Evolutionary conservation across 805 yeast genomes (phyloP), one percentile per base, ranked within the genome.

Genomic region (Saccharomycopsis sp.): DNA sequence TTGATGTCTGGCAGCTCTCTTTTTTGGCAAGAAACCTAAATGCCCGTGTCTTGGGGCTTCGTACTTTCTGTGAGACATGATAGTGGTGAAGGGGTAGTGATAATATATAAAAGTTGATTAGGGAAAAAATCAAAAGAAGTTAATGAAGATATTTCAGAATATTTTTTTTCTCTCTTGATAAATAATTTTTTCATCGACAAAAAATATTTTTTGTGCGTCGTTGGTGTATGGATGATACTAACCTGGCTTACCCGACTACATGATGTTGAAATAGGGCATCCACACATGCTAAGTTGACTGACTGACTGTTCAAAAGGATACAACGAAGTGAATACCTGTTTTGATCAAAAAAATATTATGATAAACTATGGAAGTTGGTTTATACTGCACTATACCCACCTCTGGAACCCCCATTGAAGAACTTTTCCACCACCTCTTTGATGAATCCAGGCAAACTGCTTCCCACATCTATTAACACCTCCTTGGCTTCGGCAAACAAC

Each of bases 41-140:
- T 95, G 89, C 73, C 99, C 99, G 88, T 92, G 97, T 79, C 99
- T 87, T 79, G 99, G 99, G 62, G 92, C 94, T 85, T 92, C 97
- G 92, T 67, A 92, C 82, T 92, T 92, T 83, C 99, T 86, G 92
- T 92, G 99, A 70, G 98, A 92, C 99, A 92, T 92, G 9, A 15
- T 19, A n/a, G 32, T 21, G 16, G 18, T 25, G 26, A 31, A 3
- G 12, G 7, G 10, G 8, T 5, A 5, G 25, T 16, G 25, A 32
- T 30, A 4, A 10, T 21, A 7, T 13, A 8, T n/a, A 30, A 16
- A 16, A 27, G 15, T 37, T 30, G 9, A 27, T 26, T 13, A 23
- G 16, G 22, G 15, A 15, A 34, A 20, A 20, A 34, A n/a, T n/a
- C n/a, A n/a, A n/a, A n/a, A n/a, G n/a, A n/a, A n/a, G n/a, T n/a